phyloP scores from a whole-genome alignment of 116 monocot species.

The Iris pallida region DNA sequence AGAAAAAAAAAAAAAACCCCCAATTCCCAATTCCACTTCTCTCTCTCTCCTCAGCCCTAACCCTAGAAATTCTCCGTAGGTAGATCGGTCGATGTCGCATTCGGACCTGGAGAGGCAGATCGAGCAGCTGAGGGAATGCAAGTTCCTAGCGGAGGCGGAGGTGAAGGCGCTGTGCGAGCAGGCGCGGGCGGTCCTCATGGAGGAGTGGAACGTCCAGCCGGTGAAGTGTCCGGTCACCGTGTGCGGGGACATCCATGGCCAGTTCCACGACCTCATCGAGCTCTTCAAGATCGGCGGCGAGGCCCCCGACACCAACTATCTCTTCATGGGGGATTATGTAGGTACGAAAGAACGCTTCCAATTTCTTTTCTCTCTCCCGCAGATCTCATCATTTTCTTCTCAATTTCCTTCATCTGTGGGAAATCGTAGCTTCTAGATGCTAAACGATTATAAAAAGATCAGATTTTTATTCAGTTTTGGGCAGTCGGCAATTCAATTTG shows the following conservation, averaged over 20 bases:
- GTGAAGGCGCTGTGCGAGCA: constrained; percentile 18
- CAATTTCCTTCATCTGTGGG: no score
- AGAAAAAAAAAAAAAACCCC: no score
- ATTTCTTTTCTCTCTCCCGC: no score
- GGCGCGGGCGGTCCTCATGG: constrained; percentile 16
- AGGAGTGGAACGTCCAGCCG: constrained; percentile 35
- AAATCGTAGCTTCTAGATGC: no score
- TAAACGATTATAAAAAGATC: no score
- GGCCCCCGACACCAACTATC: constrained; percentile 18
- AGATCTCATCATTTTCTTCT: no score
- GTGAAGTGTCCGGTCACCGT: constrained; percentile 32
- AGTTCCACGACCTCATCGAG: constrained; percentile 31
- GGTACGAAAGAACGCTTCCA: background rate
- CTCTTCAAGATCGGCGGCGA: constrained; percentile 24
- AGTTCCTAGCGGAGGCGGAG: constrained; percentile 15
- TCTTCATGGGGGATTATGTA: constrained; percentile 21
- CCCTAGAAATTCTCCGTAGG: no score
- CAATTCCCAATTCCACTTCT: no score
- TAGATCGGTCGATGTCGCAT: constrained; percentile 1
- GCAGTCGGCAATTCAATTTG: no score
- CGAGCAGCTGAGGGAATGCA: constrained; percentile 18
- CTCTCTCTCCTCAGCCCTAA: no score
- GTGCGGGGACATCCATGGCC: constrained; percentile 34
- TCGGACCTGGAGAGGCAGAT: constrained; percentile 18
- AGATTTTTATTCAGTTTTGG: no score